Percentiles rank a stretch among this genome's conserved stretches.
phyloP scores from a whole-genome alignment of 1,284 basidiomycete species.

The Ustilago sp. region DNA sequence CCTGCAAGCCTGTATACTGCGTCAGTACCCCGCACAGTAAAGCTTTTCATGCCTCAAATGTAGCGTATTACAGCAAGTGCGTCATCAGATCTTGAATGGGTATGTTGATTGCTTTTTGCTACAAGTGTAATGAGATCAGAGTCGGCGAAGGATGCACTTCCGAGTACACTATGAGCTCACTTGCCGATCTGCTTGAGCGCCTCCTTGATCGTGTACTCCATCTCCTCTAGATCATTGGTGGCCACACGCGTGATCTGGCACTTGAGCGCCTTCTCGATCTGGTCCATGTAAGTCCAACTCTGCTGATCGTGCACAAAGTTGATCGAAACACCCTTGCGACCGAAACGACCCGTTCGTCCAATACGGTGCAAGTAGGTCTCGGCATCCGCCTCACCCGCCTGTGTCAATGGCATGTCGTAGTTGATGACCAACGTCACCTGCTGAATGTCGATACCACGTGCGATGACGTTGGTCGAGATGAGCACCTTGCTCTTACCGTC shows the following conservation, averaged over 20 bases:
- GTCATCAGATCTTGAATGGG: slow-evolving; percentile 5
- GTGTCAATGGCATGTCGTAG: slow-evolving; percentile 87
- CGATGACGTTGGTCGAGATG: slow-evolving; percentile 98
- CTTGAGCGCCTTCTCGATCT: slow-evolving; percentile 65
- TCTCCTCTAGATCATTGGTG: slow-evolving; percentile 68
- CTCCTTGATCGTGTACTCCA: slow-evolving; percentile 68
- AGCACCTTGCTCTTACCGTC: slow-evolving; percentile 96
- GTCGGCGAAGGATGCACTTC: background rate
- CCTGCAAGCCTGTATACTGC: background rate
- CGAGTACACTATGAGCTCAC: slow-evolving; percentile 11
- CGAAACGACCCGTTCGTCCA: slow-evolving; percentile 73
- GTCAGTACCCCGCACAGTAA: background rate
- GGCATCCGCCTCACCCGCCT: slow-evolving; percentile 79
- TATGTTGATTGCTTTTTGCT: slow-evolving; percentile 11
- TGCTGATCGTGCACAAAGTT: slow-evolving; percentile 68
- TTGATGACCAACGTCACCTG: slow-evolving; percentile 87
- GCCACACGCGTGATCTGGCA: slow-evolving; percentile 63
- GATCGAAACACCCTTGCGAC: slow-evolving; percentile 68
- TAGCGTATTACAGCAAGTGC: background rate
- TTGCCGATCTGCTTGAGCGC: slow-evolving; percentile 58
- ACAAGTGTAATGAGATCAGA: background rate
- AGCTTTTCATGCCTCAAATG: background rate
- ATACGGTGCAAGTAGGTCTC: slow-evolving; percentile 99
- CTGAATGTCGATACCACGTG: slow-evolving; percentile 96
- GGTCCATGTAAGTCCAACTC: slow-evolving; percentile 65